A percentile compares a stretch with the other conserved stretches of the same genome.
phyloP scores from a whole-genome alignment of 1,284 basidiomycete genomes.

The Singerocomus inundabilis region DNA sequence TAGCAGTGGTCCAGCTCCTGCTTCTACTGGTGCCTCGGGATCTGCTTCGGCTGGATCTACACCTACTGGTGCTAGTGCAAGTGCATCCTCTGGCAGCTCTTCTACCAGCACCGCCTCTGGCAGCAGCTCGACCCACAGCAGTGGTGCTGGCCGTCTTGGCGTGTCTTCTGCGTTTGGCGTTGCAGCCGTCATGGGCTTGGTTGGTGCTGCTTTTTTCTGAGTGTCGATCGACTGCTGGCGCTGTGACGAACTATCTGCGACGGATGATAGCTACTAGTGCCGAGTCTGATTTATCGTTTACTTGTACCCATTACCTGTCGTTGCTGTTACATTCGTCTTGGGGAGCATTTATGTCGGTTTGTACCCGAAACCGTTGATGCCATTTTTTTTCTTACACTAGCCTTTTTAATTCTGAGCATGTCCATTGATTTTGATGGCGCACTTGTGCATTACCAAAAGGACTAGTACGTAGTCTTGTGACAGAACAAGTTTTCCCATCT shows the following conservation, averaged over 20 bases:
- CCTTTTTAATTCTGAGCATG: no score
- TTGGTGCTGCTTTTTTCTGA: conserved; percentile 50
- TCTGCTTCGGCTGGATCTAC: background rate
- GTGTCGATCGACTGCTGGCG: background rate
- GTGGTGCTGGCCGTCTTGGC: conserved; percentile 33
- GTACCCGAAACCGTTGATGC: conserved; percentile 12
- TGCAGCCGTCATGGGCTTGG: conserved; percentile 46
- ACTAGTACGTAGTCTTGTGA: no score
- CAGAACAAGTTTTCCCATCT: no score
- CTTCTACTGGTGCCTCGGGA: conserved; percentile 15
- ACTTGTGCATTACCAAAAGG: no score
- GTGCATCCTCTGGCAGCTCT: conserved; percentile 1
- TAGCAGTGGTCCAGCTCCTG: conserved; percentile 4
- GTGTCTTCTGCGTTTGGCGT: conserved; percentile 38
- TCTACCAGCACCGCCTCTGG: conserved; percentile 14
- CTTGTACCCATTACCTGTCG: conserved; percentile 18
- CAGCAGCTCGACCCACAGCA: conserved; percentile 21
- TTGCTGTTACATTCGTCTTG: conserved; percentile 16
- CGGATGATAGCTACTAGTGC: conserved; percentile 12
- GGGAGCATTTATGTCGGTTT: no score
- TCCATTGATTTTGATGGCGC: no score
- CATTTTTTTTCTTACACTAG: no score
- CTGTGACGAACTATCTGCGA: conserved; percentile 15
- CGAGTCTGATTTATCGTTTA: conserved; percentile 14
- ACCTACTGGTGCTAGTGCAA: background rate